Percentiles rank a stretch among this genome's conserved stretches.
These are phyloP conservation scores for Cladobotryum protrusum DNA, from an alignment of 2,329 filamentous ascomycete species.

Conservation along the genomic window DNA sequence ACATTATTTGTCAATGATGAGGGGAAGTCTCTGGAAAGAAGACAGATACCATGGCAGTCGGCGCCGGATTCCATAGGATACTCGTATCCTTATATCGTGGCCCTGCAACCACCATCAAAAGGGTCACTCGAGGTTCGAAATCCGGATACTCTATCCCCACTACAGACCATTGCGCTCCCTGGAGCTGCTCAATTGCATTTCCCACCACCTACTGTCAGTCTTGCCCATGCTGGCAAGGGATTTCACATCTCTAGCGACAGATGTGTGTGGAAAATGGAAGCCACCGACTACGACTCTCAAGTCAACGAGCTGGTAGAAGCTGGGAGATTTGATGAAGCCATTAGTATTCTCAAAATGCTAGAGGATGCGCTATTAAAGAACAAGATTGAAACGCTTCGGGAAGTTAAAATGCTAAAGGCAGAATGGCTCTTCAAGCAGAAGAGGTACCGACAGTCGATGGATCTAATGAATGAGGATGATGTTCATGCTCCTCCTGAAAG, in stretches of 20 bases:
- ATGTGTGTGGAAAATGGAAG: constrained; percentile 92
- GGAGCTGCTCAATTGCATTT: constrained; percentile 84
- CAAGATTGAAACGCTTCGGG: constrained; percentile 72
- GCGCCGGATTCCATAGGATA: constrained; percentile 91
- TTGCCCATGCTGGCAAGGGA: constrained; percentile 94
- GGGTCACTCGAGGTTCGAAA: constrained; percentile 86
- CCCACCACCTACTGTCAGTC: constrained; percentile 81
- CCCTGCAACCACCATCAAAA: constrained; percentile 75
- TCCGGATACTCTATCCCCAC: constrained; percentile 79
- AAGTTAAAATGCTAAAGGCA: constrained; percentile 88
- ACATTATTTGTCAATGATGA: constrained; percentile 83
- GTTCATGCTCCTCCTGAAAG: constrained; percentile 84
- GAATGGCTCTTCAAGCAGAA: constrained; percentile 74
- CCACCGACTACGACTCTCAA: constrained; percentile 85
- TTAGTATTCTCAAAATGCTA: constrained; percentile 81
- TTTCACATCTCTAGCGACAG: constrained; percentile 91
- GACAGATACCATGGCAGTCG: constrained; percentile 85
- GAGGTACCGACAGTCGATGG: constrained; percentile 79
- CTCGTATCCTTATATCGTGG: constrained; percentile 91
- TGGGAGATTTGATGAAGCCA: constrained; percentile 78
- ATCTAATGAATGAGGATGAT: constrained; percentile 77
- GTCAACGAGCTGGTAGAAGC: constrained; percentile 72
- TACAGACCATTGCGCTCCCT: constrained; percentile 78
- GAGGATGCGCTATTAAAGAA: constrained; percentile 85
- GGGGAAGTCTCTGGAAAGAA: constrained; percentile 73